These are phyloP conservation scores for Polyporus arcularius DNA, from an alignment of 768 basidiomycete species.

Conservation along the genomic window DNA sequence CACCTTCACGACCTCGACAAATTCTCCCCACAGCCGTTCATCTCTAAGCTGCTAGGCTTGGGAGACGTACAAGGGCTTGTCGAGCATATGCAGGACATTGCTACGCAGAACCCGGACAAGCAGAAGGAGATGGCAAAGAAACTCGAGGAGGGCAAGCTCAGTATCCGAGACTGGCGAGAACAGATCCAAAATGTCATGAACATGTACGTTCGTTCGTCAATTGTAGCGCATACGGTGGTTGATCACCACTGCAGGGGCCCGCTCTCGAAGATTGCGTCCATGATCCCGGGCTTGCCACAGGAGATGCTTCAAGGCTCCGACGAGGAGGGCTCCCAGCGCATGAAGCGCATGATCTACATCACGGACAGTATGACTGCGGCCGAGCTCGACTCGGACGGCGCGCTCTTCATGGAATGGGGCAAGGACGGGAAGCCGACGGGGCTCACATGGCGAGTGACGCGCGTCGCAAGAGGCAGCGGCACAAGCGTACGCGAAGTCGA, in stretches of 20 bases:
- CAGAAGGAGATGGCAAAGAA: conserved; percentile 99
- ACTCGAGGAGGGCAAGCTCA: conserved; percentile 94
- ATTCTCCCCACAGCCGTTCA: conserved; percentile 95
- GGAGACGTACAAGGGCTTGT: conserved; percentile 97
- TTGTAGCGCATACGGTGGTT: conserved; percentile 1
- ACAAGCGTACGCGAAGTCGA: conserved; percentile 98
- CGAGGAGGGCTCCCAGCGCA: conserved; percentile 84
- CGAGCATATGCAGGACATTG: conserved; percentile 98
- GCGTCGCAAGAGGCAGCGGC: conserved; percentile 92
- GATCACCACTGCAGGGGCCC: conserved; percentile 73
- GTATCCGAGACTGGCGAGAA: conserved; percentile 96
- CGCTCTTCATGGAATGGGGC: conserved; percentile 81
- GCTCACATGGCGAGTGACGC: conserved; percentile 87
- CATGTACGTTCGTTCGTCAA: conserved; percentile 59
- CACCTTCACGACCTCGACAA: conserved; percentile 96
- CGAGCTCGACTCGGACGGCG: conserved; percentile 95
- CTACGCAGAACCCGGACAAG: conserved; percentile 90
- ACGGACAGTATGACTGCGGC: conserved; percentile 95
- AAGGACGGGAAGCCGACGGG: conserved; percentile 83
- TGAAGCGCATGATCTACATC: conserved; percentile 99
- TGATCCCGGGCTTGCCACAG: conserved; percentile 97
- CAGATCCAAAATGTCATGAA: conserved; percentile 98
- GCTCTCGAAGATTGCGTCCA: conserved; percentile 95
- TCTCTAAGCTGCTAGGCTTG: conserved; percentile 92
- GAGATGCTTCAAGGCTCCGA: conserved; percentile 90